Evolutionary conservation across 805 yeast species (phyloP).

Genomic region (Candida peoriensis): DNA sequence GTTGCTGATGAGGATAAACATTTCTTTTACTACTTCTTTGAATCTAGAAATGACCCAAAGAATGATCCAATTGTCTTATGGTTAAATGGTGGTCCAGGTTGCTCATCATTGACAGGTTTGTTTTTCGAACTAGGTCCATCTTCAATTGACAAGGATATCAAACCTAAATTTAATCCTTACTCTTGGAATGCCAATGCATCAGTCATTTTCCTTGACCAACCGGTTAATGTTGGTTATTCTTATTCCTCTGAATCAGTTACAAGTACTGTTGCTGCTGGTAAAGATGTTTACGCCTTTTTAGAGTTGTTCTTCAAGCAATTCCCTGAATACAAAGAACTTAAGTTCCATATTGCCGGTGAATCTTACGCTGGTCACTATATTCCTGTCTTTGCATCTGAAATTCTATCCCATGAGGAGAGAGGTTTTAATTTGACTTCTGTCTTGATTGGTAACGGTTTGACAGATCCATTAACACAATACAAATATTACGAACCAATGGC

Average conservation of each 20-base stretch:
- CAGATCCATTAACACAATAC: constrained; percentile 79
- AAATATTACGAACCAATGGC: constrained; percentile 88
- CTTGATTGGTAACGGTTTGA: constrained; percentile 86
- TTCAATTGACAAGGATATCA: constrained; percentile 52
- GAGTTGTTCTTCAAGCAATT: constrained; percentile 76
- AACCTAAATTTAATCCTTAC: constrained; percentile 66
- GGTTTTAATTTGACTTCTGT: constrained; percentile 67
- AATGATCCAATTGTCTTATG: constrained; percentile 83
- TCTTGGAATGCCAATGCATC: constrained; percentile 86
- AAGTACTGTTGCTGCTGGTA: constrained; percentile 75
- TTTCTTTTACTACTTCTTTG: constrained; percentile 80
- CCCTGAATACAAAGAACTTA: constrained; percentile 46
- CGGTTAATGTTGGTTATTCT: constrained; percentile 80
- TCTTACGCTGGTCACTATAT: constrained; percentile 93
- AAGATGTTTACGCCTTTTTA: constrained; percentile 76
- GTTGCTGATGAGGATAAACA: constrained; percentile 81
- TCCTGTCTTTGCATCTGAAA: constrained; percentile 83
- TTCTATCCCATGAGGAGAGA: constrained; percentile 58
- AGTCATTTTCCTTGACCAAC: constrained; percentile 83
- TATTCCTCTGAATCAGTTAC: constrained; percentile 60
- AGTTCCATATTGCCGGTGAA: constrained; percentile 89
- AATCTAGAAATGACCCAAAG: constrained; percentile 82
- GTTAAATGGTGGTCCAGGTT: constrained; percentile 96
- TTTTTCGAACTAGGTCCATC: constrained; percentile 87
- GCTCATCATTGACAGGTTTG: constrained; percentile 82